A percentile compares a stretch with the other conserved stretches of the same genome.
Conservation (phyloP, 1,139 yeast species). For the Petasospora rhodanensis region DNA sequence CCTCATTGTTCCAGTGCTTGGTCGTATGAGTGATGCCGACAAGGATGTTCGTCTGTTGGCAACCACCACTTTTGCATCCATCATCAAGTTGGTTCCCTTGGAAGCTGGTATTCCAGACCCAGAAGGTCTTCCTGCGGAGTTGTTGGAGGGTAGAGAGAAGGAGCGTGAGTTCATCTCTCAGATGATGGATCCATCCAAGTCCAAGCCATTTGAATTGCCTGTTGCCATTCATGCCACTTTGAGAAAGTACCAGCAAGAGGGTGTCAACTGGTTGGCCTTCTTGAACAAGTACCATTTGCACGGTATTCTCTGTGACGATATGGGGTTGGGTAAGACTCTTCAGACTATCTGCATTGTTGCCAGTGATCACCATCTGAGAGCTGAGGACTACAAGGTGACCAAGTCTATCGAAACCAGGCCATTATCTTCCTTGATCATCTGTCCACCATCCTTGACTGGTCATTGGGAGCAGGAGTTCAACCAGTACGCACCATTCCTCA, state of each 20-base stretch:
- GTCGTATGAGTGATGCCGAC: conserved; percentile 96
- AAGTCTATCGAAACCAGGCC: conserved; percentile 64
- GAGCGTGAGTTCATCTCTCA: conserved; percentile 95
- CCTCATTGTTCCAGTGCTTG: conserved; percentile 91
- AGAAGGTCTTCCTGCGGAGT: conserved; percentile 79
- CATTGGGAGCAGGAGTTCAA: conserved; percentile 97
- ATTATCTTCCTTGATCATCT: conserved; percentile 79
- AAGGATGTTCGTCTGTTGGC: conserved; percentile 86
- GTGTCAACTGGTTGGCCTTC: conserved; percentile 97
- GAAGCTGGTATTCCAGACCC: conserved; percentile 99
- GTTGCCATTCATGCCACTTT: conserved; percentile 90
- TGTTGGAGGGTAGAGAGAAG: conserved; percentile 83
- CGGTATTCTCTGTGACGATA: conserved; percentile 97
- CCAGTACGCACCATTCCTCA: conserved; percentile 86
- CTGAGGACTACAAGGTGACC: conserved; percentile 59
- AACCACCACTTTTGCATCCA: conserved; percentile 94
- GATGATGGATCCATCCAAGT: conserved; percentile 97
- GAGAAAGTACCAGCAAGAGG: conserved; percentile 95
- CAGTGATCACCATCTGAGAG: conserved; percentile 87
- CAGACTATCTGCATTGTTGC: conserved; percentile 97
- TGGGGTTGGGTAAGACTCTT: conserved; percentile 97
- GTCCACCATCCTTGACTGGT: conserved; percentile 97
- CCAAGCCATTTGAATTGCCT: conserved; percentile 82
- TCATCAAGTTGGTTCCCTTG: conserved; percentile 90
- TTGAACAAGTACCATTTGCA: conserved; percentile 91